phyloP scores from a whole-genome alignment of 768 basidiomycete genomes.

The Inosperma sp. region DNA sequence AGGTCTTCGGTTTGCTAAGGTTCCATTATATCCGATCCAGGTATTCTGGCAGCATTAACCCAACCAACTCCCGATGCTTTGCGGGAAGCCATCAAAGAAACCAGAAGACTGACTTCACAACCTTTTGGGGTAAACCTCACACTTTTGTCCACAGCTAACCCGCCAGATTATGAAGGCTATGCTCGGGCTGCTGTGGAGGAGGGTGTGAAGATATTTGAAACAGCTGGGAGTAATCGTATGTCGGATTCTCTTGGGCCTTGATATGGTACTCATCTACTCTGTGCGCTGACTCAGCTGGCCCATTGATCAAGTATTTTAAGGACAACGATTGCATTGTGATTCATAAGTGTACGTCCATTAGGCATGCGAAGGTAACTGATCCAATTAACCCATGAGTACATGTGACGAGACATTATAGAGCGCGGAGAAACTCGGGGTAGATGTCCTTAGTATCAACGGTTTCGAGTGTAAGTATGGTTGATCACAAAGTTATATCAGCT shows the following conservation, averaged over 20 bases:
- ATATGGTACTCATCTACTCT: not conserved
- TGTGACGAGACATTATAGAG: too few relatives aligned
- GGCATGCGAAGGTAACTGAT: conserved; percentile 69
- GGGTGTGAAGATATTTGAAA: conserved; percentile 86
- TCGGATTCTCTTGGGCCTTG: not conserved
- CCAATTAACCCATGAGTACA: too few relatives aligned
- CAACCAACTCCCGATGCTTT: conserved; percentile 83
- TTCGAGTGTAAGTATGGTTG: conserved; percentile 82
- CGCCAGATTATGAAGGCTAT: conserved; percentile 86
- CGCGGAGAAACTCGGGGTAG: conserved; percentile 76
- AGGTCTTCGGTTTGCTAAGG: conserved; percentile 2
- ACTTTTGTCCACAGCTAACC: conserved; percentile 82
- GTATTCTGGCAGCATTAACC: conserved; percentile 82
- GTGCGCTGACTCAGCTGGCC: conserved; percentile 64
- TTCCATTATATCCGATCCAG: conserved; percentile 30
- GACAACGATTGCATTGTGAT: conserved; percentile 71
- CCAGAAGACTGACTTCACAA: conserved; percentile 60
- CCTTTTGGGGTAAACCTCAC: conserved; percentile 87
- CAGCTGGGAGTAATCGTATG: conserved; percentile 87
- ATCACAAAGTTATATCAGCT: not conserved
- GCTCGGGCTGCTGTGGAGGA: conserved; percentile 80
- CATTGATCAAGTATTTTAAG: conserved; percentile 79
- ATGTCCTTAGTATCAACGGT: conserved; percentile 84
- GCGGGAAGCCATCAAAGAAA: conserved; percentile 74
- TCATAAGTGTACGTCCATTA: conserved; percentile 86